These are phyloP conservation scores for Aspergillus flavus DNA, from an alignment of 2,329 filamentous ascomycete genomes.

Conservation along the genomic window DNA sequence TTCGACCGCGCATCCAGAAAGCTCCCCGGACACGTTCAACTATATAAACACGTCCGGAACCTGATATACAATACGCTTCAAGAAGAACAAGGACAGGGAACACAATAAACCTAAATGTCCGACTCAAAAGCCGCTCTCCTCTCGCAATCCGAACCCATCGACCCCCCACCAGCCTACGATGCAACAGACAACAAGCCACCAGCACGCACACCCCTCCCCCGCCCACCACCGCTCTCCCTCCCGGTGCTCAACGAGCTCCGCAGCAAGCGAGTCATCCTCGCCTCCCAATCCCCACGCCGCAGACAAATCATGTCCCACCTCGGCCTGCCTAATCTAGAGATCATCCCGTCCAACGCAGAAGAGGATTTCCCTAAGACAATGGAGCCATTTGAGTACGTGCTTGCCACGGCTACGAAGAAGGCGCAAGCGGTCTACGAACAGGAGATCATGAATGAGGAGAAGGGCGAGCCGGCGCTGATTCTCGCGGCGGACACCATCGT, in stretches of 20 bases:
- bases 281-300: slow-evolving; percentile 83
- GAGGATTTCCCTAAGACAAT: slow-evolving; percentile 84
- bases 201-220: slow-evolving; percentile 34
- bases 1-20: not conserved
- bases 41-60: not conserved
- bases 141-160: slow-evolving; percentile 17
- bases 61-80: too few species aligned
- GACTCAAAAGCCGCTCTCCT: slow-evolving; percentile 35
- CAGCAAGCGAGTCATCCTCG: slow-evolving; percentile 81
- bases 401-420: slow-evolving; percentile 82
- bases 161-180: slow-evolving; percentile 42
- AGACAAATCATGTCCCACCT: slow-evolving; percentile 78
- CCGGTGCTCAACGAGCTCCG: slow-evolving; percentile 77
- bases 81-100: not conserved
- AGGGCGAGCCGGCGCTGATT: slow-evolving; percentile 77
- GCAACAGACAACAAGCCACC: slow-evolving; percentile 11
- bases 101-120: slow-evolving; percentile 24
- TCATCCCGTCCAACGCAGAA: slow-evolving; percentile 78
- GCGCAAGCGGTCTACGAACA: slow-evolving; percentile 70
- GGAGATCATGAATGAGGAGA: slow-evolving; percentile 57
- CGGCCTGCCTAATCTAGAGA: slow-evolving; percentile 78
- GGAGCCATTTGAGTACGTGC: slow-evolving; percentile 86
- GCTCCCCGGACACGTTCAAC: not conserved
- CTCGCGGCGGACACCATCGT: slow-evolving; percentile 92
- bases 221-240: slow-evolving; percentile 67